Percentiles rank a stretch among this genome's conserved stretches.
phyloP scores from a whole-genome alignment of 495 filamentous ascomycete genomes.

The Amniculicola lignicola region DNA sequence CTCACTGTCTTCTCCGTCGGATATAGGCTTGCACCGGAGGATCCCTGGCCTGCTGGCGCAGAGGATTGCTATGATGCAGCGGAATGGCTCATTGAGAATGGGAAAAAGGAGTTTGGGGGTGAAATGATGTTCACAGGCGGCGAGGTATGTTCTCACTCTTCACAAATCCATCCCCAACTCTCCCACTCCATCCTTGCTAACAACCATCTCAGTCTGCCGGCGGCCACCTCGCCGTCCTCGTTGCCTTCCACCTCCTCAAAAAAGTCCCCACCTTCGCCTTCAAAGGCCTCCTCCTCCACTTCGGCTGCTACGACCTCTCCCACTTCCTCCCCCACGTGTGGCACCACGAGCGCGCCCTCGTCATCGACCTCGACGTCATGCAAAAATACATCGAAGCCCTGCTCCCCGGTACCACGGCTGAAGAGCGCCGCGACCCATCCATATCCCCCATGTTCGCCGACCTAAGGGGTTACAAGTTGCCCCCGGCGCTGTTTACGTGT shows the following conservation, averaged over 20 bases:
- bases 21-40: slow-evolving; percentile 59
- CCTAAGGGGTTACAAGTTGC: slow-evolving; percentile 45
- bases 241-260: slow-evolving; percentile 47
- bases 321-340: slow-evolving; percentile 38
- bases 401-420: slow-evolving; percentile 42
- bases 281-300: slow-evolving; percentile 48
- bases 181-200: neutral
- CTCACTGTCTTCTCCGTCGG: slow-evolving; percentile 53
- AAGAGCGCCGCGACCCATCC: slow-evolving; percentile 38
- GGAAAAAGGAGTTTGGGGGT: slow-evolving; percentile 43
- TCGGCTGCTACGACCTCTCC: slow-evolving; percentile 48
- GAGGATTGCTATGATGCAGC: slow-evolving; percentile 56
- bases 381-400: slow-evolving; percentile 45
- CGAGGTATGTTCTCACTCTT: slow-evolving; percentile 29
- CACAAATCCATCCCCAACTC: neutral
- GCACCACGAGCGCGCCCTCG: slow-evolving; percentile 39
- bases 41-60: slow-evolving; percentile 51
- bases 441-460: slow-evolving; percentile 44
- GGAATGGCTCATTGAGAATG: slow-evolving; percentile 51
- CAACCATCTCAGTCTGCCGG: slow-evolving; percentile 45
- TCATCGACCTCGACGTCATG: slow-evolving; percentile 45
- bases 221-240: slow-evolving; percentile 47
- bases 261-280: slow-evolving; percentile 42
- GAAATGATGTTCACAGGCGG: slow-evolving; percentile 45
- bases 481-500: slow-evolving; percentile 51